A percentile compares a stretch with the other conserved stretches of the same genome.
Conservation (phyloP, 1,284 basidiomycete species). For the Earliella scabrosa region DNA sequence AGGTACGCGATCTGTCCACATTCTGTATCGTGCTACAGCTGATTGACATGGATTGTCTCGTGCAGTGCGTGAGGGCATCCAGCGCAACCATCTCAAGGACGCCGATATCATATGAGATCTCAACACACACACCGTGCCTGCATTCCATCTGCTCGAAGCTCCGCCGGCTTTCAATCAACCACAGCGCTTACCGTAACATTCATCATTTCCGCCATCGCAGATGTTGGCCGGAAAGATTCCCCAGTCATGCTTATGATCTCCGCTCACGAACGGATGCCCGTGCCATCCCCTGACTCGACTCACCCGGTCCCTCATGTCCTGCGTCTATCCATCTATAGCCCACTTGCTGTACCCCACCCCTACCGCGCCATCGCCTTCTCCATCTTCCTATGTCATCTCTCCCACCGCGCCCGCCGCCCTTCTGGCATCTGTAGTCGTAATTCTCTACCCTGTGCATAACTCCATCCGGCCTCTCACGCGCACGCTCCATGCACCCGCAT, state of each 20-base stretch:
- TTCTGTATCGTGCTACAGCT: neutral
- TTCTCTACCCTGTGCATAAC: neutral
- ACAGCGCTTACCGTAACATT: too few species aligned
- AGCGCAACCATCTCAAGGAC: slow-evolving; percentile 35
- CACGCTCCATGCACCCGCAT: neutral
- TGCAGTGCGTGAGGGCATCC: slow-evolving; percentile 37
- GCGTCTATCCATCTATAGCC: neutral
- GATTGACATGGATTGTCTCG: neutral
- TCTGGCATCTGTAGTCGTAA: neutral
- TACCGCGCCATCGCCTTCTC: too few species aligned
- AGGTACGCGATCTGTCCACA: slow-evolving; percentile 15
- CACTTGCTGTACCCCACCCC: neutral
- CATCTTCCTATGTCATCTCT: too few species aligned
- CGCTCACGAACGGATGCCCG: neutral
- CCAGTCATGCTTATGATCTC: too few species aligned
- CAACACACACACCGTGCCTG: neutral
- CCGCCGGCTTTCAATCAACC: neutral
- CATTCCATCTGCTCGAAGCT: neutral
- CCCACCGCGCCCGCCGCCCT: neutral
- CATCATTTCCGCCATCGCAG: too few species aligned
- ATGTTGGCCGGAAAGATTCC: too few species aligned
- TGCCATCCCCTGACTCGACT: neutral
- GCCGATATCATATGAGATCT: slow-evolving; percentile 31
- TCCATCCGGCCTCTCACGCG: neutral
- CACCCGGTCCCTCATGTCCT: neutral